A percentile compares a stretch with the other conserved stretches of the same genome.
These are phyloP conservation scores for Sarocladiaceae sp. DNA, from an alignment of 2,329 filamentous ascomycete genomes.

Conservation along the genomic window DNA sequence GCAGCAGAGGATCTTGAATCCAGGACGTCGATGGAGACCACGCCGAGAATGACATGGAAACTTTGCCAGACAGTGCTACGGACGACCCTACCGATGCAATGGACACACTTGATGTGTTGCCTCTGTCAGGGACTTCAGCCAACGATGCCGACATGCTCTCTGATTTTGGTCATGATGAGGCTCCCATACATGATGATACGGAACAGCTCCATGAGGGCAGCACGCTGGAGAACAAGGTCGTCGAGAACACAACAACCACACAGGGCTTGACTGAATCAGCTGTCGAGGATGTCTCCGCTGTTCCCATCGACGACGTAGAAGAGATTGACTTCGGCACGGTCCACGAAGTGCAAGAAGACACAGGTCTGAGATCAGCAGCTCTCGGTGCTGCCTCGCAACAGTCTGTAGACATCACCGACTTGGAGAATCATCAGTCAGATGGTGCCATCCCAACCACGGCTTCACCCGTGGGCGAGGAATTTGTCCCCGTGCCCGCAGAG, in stretches of 20 bases:
- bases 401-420: neutral
- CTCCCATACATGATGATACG: slow-evolving; percentile 7
- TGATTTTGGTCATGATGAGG: slow-evolving; percentile 8
- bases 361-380: slow-evolving; percentile 1
- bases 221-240: neutral
- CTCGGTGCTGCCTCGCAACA: neutral
- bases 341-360: neutral
- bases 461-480: neutral
- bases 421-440: no score
- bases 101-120: slow-evolving; percentile 10
- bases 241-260: neutral
- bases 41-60: slow-evolving; percentile 27
- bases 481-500: slow-evolving; percentile 3
- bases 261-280: neutral
- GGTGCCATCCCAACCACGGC: no score
- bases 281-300: neutral
- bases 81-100: slow-evolving; percentile 15
- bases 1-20: slow-evolving; percentile 4
- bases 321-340: slow-evolving; percentile 23
- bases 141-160: slow-evolving; percentile 12
- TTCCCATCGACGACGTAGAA: slow-evolving; percentile 21
- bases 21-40: slow-evolving; percentile 14
- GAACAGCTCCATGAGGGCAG: slow-evolving; percentile 7
- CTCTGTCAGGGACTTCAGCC: neutral
- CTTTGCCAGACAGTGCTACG: slow-evolving; percentile 16